Evolutionary conservation across 2,329 filamentous ascomycete species (phyloP).

Genomic region (Ploettnerulaceae sp.): DNA sequence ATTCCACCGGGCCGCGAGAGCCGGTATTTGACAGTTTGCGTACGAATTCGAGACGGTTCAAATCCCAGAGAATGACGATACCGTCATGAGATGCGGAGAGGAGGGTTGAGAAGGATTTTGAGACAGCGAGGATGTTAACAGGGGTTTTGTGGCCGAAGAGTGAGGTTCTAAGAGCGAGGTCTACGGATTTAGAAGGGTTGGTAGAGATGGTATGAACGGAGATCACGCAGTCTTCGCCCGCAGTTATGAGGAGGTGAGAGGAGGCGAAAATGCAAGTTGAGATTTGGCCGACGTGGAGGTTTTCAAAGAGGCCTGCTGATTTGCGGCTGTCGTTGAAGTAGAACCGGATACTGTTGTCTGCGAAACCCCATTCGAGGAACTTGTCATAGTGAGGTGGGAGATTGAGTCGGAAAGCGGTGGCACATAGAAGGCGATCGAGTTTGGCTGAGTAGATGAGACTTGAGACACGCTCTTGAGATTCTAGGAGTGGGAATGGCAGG

Average conservation of each 20-base stretch:
- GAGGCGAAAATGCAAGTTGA: slow-evolving; percentile 81
- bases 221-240: slow-evolving; percentile 86
- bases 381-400: slow-evolving; percentile 83
- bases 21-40: slow-evolving; percentile 55
- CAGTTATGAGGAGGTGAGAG: slow-evolving; percentile 84
- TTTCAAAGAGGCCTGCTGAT: slow-evolving; percentile 83
- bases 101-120: slow-evolving; percentile 82
- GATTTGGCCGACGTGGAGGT: slow-evolving; percentile 86
- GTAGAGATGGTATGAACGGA: slow-evolving; percentile 73
- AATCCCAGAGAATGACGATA: slow-evolving; percentile 84
- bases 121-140: slow-evolving; percentile 77
- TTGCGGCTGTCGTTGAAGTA: slow-evolving; percentile 80
- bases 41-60: slow-evolving; percentile 85
- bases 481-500: slow-evolving; percentile 70
- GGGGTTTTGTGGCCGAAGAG: slow-evolving; percentile 88
- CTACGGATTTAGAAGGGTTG: slow-evolving; percentile 61
- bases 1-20: slow-evolving; percentile 54
- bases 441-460: slow-evolving; percentile 75
- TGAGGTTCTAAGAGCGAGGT: slow-evolving; percentile 71
- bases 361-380: slow-evolving; percentile 93
- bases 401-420: slow-evolving; percentile 79
- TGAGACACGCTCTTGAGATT: slow-evolving; percentile 70
- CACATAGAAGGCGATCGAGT: slow-evolving; percentile 76
- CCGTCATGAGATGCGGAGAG: slow-evolving; percentile 80
- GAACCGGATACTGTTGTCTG: slow-evolving; percentile 88